These are phyloP conservation scores for Cydonia oblonga DNA, from an alignment of 331 rosid genomes.

Conservation along the genomic window DNA sequence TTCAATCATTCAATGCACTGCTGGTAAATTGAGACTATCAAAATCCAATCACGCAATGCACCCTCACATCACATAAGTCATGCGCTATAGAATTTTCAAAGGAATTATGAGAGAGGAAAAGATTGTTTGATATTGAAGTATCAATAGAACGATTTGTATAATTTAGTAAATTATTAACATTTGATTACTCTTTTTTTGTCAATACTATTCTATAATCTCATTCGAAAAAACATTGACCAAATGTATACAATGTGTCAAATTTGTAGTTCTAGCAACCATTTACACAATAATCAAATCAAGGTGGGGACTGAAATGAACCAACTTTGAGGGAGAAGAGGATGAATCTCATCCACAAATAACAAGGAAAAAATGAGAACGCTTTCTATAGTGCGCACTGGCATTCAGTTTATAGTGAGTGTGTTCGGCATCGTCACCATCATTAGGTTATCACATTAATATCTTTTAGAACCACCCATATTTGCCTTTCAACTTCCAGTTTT, in stretches of 20 bases:
- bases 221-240: neutral
- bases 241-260: too few relatives aligned
- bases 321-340: neutral
- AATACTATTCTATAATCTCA: neutral
- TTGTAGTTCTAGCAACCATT: neutral
- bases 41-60: neutral
- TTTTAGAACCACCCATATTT: neutral
- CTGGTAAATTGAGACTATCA: neutral
- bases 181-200: neutral
- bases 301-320: neutral
- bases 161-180: neutral
- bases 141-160: too few relatives aligned
- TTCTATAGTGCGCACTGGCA: conserved; percentile 4
- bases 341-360: neutral
- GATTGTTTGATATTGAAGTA: neutral
- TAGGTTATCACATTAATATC: neutral
- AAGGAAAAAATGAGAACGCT: neutral
- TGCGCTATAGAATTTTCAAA: neutral
- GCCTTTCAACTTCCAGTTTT: neutral
- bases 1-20: neutral
- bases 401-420: too few relatives aligned
- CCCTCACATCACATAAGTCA: too few relatives aligned
- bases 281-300: neutral
- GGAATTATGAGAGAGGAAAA: too few relatives aligned
- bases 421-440: neutral